Conservation (phyloP, 2,329 filamentous ascomycete genomes). For the Sordariomycetes sp. region DNA sequence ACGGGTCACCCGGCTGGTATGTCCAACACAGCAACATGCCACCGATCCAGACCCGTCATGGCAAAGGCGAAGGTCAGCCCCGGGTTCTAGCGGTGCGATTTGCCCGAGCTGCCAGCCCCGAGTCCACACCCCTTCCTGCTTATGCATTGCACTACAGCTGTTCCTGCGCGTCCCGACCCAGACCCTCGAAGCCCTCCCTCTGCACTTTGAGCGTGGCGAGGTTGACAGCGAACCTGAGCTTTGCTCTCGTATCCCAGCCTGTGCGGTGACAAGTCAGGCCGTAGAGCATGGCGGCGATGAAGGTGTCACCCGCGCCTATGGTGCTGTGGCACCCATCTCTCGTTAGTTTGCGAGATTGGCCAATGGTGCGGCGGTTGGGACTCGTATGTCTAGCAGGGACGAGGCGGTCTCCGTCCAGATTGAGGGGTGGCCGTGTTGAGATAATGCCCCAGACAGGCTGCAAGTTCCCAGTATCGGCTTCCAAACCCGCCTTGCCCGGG, state of each 20-base stretch:
- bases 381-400: neutral
- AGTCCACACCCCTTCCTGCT: neutral
- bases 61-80: neutral
- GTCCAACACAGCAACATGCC: neutral
- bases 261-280: conserved; percentile 37
- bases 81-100: neutral
- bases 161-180: conserved; percentile 19
- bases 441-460: neutral
- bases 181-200: conserved; percentile 51
- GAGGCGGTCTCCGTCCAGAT: neutral
- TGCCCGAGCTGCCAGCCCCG: neutral
- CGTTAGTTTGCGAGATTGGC: neutral
- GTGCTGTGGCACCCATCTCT: conserved; percentile 33
- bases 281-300: conserved; percentile 62
- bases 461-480: neutral
- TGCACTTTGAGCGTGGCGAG: conserved; percentile 59
- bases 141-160: neutral
- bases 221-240: conserved; percentile 50
- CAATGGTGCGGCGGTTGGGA: neutral
- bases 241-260: conserved; percentile 36
- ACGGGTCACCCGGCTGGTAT: neutral
- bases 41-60: neutral
- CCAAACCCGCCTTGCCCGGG: no score
- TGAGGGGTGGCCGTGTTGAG: neutral
- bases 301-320: conserved; percentile 66